Base-by-base conservation (phyloP, 257 asterid species). In the Fraxinus anomala region DNA sequence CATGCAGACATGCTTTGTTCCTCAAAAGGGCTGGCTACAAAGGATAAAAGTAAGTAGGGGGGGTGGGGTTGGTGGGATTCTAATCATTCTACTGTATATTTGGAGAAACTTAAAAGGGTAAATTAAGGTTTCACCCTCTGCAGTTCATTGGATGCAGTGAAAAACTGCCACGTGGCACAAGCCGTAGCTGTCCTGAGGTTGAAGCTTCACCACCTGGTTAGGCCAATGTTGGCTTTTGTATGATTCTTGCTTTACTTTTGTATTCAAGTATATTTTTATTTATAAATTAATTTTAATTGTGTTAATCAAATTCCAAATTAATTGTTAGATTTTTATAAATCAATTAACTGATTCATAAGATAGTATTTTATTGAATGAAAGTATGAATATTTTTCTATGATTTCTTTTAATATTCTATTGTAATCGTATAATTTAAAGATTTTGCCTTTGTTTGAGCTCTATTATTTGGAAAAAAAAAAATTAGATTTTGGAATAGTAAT, bases 1-100 rank as follows among this genome's bases (percentile, higher is more conserved):
- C 89, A 86, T 85, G 86, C 77, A 74, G 72, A 68, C 82, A 80
- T 76, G 83, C 83, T 70, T 59, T 76, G 83, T 63, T 71, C 79
- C 82, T 80, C 82, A 73, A 83, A 75, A 83, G 79, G 72, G 72
- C 74, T 9, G 84, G 82, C 84, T 82, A 79, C 14, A 81, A 47
- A 17, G 59, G 78, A 75, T 76, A n/a, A 86, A 80, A 84, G 82
- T 17, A 61, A 63, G 12, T 23, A 73, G 82, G 77, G 33, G 36
- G 30, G 65, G 21, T 2, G 66, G 68, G 63, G 63, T 3, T 56
- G 66, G 83, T 74, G 73, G 51, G 13, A 63, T 79, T 67, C 73
- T 86, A 74, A 86, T 77, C 56, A 79, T 74, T 76, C 80, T 56
- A 73, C 87, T 59, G 81, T 82, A 82, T 74, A 76, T 67, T 72